Base-by-base conservation (phyloP, 129 eudicot genomes). In the Centaurea solstitialis region DNA sequence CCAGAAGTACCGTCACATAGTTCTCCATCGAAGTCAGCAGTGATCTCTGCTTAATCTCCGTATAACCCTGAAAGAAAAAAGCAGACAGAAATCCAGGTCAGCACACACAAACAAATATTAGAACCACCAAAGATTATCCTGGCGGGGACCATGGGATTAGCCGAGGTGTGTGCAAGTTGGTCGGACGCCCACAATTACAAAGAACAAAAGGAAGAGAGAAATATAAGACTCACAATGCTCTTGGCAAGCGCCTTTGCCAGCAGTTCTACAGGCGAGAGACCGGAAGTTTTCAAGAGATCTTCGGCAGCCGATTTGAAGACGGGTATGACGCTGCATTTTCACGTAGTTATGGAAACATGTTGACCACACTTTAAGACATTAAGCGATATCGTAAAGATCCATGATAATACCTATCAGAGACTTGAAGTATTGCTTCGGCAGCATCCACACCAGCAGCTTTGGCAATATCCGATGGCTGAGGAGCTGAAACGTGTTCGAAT, bases 191-290 rank as follows among this genome's bases (percentile, higher is more conserved):
- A 47, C 20, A 47, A 21, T 61, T 18, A 64, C 3, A 7, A 65
- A 22, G n/a, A 59, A 4, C 0, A 21, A n/a, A 30, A 53, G 59
- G 7, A 1, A 70, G 37, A 40, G 17, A 20, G 40, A 59, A 66
- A 59, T 72, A 57, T 37, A 50, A 78, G 24, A 84, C 97, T 78
- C 77, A 94, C 95, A 72, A 89, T 88, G 74, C 95, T 85, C 79
- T 88, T 94, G 9, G 98, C 98, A 80, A 94, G 95, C 41, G 98
- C 97, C 83, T 91, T 91, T 23, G 97, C 93, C n/a, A 94, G 89
- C 69, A 91, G 84, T 72, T 94, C 98, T 1, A 80, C 87, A 12
- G 98, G 92, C 37, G 95, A 77, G 66, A 88, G 80, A 22, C 89
- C 93, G 73, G 95, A 91, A 10, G 81, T 83, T 10, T 82, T 85